Conservation (phyloP, 179 eudicot genomes). For the Actinidia chinensis region DNA sequence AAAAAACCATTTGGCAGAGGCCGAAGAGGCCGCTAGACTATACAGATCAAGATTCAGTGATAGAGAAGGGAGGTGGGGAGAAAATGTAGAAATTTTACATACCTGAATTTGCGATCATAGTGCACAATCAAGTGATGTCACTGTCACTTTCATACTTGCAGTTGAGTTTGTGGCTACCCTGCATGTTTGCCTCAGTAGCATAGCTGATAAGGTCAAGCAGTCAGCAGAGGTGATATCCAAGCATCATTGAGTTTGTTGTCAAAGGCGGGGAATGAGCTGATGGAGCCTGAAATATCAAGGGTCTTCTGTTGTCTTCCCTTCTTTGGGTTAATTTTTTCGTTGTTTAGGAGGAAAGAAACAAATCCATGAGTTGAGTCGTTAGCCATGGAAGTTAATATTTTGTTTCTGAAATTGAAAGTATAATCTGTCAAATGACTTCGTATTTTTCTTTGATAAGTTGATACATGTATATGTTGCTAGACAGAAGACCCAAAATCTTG, state of each 20-base stretch:
- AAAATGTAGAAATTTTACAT: too few relatives aligned
- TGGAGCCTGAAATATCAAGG: slow-evolving; percentile 87
- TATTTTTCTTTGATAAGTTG: slow-evolving; percentile 13
- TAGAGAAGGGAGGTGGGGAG: too few relatives aligned
- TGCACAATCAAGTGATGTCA: slow-evolving; percentile 10
- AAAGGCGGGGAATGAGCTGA: slow-evolving; percentile 86
- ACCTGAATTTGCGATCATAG: not conserved
- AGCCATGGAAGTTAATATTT: not conserved
- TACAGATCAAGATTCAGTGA: too few relatives aligned
- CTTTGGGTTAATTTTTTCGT: not conserved
- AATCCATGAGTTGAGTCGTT: not conserved
- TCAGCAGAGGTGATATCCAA: slow-evolving; percentile 96
- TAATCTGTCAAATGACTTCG: not conserved
- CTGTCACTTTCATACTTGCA: slow-evolving; percentile 30
- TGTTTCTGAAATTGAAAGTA: not conserved
- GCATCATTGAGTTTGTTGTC: slow-evolving; percentile 79
- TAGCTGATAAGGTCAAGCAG: slow-evolving; percentile 88
- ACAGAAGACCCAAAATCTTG: slow-evolving; percentile 94
- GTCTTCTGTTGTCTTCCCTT: slow-evolving; percentile 23
- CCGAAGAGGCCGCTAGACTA: too few relatives aligned
- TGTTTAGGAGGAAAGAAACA: not conserved
- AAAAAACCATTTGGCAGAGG: too few relatives aligned
- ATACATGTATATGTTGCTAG: slow-evolving; percentile 22
- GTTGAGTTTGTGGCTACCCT: slow-evolving; percentile 90
- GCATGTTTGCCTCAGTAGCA: slow-evolving; percentile 73